phyloP scores from a whole-genome alignment of 495 filamentous ascomycete genomes.

The Neurospora sp. region DNA sequence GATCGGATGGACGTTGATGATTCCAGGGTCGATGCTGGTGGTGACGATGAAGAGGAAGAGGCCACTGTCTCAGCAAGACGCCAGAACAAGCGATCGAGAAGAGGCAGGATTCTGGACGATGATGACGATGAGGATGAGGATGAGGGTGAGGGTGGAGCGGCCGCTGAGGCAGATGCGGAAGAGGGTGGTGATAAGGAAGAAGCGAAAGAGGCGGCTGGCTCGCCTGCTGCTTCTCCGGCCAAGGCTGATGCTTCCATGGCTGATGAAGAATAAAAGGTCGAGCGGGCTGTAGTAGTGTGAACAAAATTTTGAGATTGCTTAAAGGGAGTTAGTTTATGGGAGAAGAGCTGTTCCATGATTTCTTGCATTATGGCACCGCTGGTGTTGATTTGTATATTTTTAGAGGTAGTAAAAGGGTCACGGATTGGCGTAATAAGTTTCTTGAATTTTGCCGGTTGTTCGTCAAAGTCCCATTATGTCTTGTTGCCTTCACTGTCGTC shows the following conservation, averaged over 20 bases:
- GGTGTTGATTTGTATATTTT: not conserved
- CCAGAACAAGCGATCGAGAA: constrained; percentile 17
- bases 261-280: constrained; percentile 13
- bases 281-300: not conserved
- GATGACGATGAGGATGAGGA: constrained; percentile 26
- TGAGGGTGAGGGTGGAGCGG: constrained; percentile 10
- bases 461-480: not conserved
- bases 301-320: not conserved
- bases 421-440: not conserved
- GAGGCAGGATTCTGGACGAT: constrained; percentile 26
- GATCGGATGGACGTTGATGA: constrained; percentile 12
- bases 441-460: not conserved
- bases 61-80: constrained; percentile 1
- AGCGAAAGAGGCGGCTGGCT: not conserved
- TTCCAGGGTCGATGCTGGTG: constrained; percentile 18
- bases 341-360: not conserved
- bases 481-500: not conserved
- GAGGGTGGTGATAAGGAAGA: constrained; percentile 4
- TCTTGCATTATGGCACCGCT: not conserved
- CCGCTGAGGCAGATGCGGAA: not conserved
- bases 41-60: constrained; percentile 22
- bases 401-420: not conserved
- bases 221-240: not conserved
- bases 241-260: constrained; percentile 25
- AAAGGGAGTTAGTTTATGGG: not conserved